Evolutionary conservation across 2,329 filamentous ascomycete species (phyloP).

Genomic region (Venturia aucupariae): DNA sequence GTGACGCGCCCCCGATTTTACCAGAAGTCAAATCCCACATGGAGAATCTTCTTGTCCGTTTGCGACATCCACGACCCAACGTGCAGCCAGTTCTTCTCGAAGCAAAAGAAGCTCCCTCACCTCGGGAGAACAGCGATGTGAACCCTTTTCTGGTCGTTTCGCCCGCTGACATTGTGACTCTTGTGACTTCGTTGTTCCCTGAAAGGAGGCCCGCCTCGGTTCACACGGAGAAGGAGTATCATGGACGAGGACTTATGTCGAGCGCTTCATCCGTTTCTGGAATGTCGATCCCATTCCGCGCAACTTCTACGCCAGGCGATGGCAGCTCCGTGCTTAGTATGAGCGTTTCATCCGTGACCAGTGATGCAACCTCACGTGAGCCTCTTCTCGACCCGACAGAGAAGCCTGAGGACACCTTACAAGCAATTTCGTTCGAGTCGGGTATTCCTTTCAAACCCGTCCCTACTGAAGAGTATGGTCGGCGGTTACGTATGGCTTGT

Average conservation of each 20-base stretch:
- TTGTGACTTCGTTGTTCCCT: slow-evolving; percentile 78
- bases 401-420: slow-evolving; percentile 18
- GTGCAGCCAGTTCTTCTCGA: slow-evolving; percentile 53
- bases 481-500: slow-evolving; percentile 54
- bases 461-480: slow-evolving; percentile 32
- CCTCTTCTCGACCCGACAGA: slow-evolving; percentile 44
- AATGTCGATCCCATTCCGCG: slow-evolving; percentile 41
- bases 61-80: slow-evolving; percentile 39
- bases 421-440: slow-evolving; percentile 19
- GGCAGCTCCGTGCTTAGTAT: slow-evolving; percentile 63
- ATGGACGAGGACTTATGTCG: slow-evolving; percentile 39
- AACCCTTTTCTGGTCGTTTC: slow-evolving; percentile 74
- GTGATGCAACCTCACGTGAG: slow-evolving; percentile 60
- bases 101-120: slow-evolving; percentile 61
- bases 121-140: slow-evolving; percentile 67
- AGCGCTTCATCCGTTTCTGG: slow-evolving; percentile 42
- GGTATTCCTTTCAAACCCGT: slow-evolving; percentile 12
- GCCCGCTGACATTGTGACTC: slow-evolving; percentile 66
- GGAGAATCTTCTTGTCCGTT: slow-evolving; percentile 59
- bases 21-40: slow-evolving; percentile 58
- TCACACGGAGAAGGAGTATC: slow-evolving; percentile 34
- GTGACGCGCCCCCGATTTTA: slow-evolving; percentile 54
- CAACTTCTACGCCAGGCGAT: slow-evolving; percentile 47
- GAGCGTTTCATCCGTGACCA: slow-evolving; percentile 62
- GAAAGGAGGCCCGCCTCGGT: slow-evolving; percentile 56